Base-by-base conservation (phyloP, 768 basidiomycete genomes). In the Holtermannia corniformis region DNA sequence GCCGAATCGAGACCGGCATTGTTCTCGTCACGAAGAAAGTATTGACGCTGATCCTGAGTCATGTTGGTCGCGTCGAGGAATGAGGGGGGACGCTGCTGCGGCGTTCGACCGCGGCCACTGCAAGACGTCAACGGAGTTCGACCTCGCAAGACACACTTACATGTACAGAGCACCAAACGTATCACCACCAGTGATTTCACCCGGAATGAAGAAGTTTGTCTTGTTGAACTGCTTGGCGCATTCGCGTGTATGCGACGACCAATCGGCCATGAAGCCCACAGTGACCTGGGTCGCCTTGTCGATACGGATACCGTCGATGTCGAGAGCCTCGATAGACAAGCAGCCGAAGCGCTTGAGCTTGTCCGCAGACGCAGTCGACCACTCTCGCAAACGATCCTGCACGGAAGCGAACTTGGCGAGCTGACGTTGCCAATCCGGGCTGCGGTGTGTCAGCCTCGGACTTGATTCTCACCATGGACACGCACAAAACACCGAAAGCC, bases 181-280 rank as follows among this genome's bases (percentile, higher is more conserved):
- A 72, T 95, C 83, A 52, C 90, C 91, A 76, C 90, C 91, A 5
- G 91, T 95, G 45, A 95, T 86, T 76, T 95, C 91, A 43, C 91
- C 91, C 1, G 87, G 76, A 60, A 95, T 90, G 73, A 82, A 84
- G 71, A 95, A 93, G 66, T 95, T 91, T 3, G 75, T 78, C 76
- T 95, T 95, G 49, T 82, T 81, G 14, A 87, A 72, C 0, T 75
- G 72, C 2, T 74, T 68, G 0, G 91, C 91, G 67, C 91, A 93
- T 10, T 77, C 75, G 41, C 87, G 79, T 1, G 88, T 87, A 51
- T 77, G 76, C 0, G 81, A 72, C 0, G 86, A 76, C 91, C 91
- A 95, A 0, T 76, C 65, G 2, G 86, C 77, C 47, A 92, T 77
- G 3, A 85, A 87, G 48, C 83, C 82, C 14, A 93, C 81, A 4